A percentile compares a stretch with the other conserved stretches of the same genome.
Conservation (phyloP, 2,329 filamentous ascomycete genomes). For the Penicillium freii region DNA sequence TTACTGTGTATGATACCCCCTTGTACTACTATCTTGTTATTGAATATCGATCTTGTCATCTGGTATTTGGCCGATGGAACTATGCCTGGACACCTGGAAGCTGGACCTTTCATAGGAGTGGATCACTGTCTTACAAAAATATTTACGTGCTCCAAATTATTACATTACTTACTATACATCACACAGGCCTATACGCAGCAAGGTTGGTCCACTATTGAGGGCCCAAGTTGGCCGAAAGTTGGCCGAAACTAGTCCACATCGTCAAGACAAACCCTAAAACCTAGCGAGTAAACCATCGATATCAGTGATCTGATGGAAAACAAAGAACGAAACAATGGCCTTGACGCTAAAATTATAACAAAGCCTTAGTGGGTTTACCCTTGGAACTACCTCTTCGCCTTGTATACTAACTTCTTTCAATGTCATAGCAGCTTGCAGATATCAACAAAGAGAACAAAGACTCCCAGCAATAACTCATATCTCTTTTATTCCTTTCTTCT, state of each 20-base stretch:
- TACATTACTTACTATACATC: too few relatives aligned
- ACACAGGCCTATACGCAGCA: not conserved
- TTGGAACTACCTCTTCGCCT: not conserved
- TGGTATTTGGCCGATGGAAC: not conserved
- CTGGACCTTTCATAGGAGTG: not conserved
- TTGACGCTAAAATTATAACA: not conserved
- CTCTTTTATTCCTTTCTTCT: not conserved
- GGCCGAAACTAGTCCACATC: not conserved
- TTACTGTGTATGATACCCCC: slow-evolving; percentile 4
- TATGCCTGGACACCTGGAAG: not conserved
- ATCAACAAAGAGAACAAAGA: not conserved
- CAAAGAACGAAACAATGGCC: not conserved
- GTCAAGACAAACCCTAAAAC: not conserved
- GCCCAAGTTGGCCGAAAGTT: not conserved
- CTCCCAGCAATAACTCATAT: not conserved
- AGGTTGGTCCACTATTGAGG: too few relatives aligned
- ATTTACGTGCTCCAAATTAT: not conserved
- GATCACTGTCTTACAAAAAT: not conserved
- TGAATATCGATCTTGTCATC: not conserved
- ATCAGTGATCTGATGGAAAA: not conserved
- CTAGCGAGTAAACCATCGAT: not conserved
- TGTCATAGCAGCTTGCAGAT: not conserved
- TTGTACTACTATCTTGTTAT: not conserved
- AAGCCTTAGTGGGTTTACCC: not conserved
- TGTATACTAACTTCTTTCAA: not conserved